phyloP scores from a whole-genome alignment of 2,329 filamentous ascomycete species.

The Byssochlamys sp. region DNA sequence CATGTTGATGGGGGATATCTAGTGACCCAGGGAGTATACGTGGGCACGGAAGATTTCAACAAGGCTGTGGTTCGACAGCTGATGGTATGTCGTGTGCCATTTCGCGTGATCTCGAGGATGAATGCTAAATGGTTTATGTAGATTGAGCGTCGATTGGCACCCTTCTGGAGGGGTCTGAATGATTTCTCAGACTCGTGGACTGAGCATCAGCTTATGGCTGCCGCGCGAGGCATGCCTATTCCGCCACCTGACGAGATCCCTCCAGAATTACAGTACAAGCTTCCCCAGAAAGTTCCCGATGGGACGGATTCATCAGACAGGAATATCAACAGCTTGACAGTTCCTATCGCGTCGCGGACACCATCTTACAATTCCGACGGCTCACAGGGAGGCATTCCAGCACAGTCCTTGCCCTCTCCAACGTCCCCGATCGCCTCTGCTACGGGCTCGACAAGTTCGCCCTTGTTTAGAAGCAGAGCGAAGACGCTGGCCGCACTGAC shows the following conservation, averaged over 20 bases:
- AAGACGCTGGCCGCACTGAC: constrained; percentile 81
- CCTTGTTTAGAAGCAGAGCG: constrained; percentile 68
- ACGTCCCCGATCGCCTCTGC: constrained; percentile 46
- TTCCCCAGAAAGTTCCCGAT: constrained; percentile 41
- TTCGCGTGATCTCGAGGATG: constrained; percentile 1
- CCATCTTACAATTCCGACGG: constrained; percentile 70
- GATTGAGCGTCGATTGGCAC: constrained; percentile 86
- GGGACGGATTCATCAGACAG: constrained; percentile 45
- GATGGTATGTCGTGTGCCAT: constrained; percentile 53
- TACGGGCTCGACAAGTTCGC: constrained; percentile 41
- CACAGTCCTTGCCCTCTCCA: constrained; percentile 53
- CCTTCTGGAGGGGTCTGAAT: constrained; percentile 89
- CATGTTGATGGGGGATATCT: constrained; percentile 89
- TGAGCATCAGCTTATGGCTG: constrained; percentile 88
- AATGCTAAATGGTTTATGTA: constrained; percentile 31
- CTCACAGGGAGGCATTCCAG: constrained; percentile 53
- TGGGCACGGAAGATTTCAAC: constrained; percentile 83
- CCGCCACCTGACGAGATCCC: constrained; percentile 76
- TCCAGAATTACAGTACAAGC: constrained; percentile 51
- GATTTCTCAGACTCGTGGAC: constrained; percentile 84
- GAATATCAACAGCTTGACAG: constrained; percentile 62
- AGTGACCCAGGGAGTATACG: constrained; percentile 89
- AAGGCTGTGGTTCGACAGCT: constrained; percentile 80
- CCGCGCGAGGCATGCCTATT: constrained; percentile 71
- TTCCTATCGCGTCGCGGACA: constrained; percentile 68